These are phyloP conservation scores for Neurospora sp. DNA, from an alignment of 495 filamentous ascomycete species.

Conservation along the genomic window DNA sequence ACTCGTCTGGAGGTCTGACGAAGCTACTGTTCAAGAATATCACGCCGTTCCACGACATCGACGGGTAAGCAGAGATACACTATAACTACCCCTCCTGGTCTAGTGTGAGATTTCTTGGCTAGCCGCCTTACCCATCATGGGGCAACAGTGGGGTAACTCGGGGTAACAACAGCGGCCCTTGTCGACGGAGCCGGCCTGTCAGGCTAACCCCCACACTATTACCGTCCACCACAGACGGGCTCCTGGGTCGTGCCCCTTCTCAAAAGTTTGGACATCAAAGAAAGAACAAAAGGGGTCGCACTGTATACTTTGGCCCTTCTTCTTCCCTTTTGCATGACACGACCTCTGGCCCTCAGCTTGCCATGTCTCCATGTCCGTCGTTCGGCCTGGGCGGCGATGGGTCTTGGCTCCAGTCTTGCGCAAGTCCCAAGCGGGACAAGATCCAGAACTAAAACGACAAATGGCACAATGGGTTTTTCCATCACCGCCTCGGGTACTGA, in stretches of 20 bases:
- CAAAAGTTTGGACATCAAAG: background rate
- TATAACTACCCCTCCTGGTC: constrained; percentile 8
- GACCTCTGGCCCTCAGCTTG: constrained; percentile 9
- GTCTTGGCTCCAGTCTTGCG: constrained; percentile 5
- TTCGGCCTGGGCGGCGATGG: constrained; percentile 14
- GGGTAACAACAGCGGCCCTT: constrained; percentile 8
- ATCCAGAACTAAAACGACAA: constrained; percentile 6
- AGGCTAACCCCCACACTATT: constrained; percentile 30
- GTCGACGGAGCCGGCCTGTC: constrained; percentile 1
- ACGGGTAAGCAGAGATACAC: background rate
- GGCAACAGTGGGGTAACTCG: background rate
- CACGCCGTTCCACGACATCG: background rate
- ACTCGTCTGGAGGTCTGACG: background rate
- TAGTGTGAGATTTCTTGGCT: constrained; percentile 6
- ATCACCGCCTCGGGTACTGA: constrained; percentile 13
- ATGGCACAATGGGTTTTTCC: constrained; percentile 5
- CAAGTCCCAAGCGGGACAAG: background rate
- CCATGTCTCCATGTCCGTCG: constrained; percentile 7
- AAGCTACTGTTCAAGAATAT: constrained; percentile 2
- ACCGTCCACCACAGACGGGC: constrained; percentile 8
- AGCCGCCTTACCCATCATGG: constrained; percentile 4
- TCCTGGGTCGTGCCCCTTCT: constrained; percentile 17
- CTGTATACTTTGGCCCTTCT: constrained; percentile 14
- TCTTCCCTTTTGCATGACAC: constrained; percentile 7
- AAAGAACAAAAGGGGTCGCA: constrained; percentile 10